Percentiles rank a stretch among this genome's conserved stretches.
Conservation (phyloP, 2,329 filamentous ascomycete genomes). For the Fusarium pseudonygamai region DNA sequence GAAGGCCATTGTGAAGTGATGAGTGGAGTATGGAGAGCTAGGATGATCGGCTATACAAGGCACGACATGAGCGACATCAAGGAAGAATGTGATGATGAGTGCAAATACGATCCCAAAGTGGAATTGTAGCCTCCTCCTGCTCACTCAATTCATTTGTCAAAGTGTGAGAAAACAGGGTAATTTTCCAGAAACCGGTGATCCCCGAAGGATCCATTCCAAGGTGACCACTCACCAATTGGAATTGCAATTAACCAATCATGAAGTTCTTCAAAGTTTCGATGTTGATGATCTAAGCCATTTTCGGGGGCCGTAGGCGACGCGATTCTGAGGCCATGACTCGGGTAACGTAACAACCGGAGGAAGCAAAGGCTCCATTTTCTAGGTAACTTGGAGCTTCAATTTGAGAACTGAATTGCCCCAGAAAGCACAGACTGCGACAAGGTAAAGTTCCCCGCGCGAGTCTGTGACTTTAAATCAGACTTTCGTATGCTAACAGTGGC, state of each 20-base stretch:
- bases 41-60: neutral
- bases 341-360: neutral
- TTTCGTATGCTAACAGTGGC: neutral
- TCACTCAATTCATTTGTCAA: neutral
- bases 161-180: conserved; percentile 2
- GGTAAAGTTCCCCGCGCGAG: neutral
- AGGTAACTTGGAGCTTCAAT: neutral
- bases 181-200: conserved; percentile 13
- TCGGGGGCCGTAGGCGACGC: conserved; percentile 2
- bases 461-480: neutral
- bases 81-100: neutral
- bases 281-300: neutral
- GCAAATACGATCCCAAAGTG: neutral
- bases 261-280: neutral
- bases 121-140: conserved; percentile 7
- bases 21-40: neutral
- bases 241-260: neutral
- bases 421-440: neutral
- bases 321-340: conserved; percentile 11
- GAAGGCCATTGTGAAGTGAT: conserved; percentile 18
- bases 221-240: neutral
- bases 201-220: conserved; percentile 1
- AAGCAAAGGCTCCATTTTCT: neutral
- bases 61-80: neutral
- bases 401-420: neutral